Base-by-base conservation (phyloP, 2,329 filamentous ascomycete genomes). In the Ascochyta fabae region DNA sequence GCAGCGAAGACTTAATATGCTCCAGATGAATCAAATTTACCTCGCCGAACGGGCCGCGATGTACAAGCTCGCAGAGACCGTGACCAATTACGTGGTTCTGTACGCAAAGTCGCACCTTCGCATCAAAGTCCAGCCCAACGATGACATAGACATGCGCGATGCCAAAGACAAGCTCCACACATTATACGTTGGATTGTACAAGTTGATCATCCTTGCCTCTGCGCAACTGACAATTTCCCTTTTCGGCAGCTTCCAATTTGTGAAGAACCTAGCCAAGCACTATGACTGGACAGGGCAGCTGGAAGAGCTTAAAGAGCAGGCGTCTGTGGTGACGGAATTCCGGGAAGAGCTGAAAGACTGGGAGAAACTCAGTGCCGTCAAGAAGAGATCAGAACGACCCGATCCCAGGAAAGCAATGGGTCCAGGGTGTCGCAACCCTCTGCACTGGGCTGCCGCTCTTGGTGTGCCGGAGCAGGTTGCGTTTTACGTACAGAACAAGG, bases 241-340 rank as follows among this genome's bases (percentile, higher is more conserved):
- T 3, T 58, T 58, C 22, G 53, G 58, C 13, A 48, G 55, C 13
- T 61, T 47, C 38, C 53, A 64, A 13, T 59, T 49, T 34, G 3
- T 66, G 40, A 64, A 61, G 42, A 59, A 59, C 19, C 19, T 59
- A 1, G 48, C 48, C 16, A 66, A 58, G 29, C 46, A 56, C 40
- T 66, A 62, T 33, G 60, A 64, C 16, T 66, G 63, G 63, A 56
- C 36, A n/a, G 58, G 54, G 15, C 57, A 62, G 27, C 48, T 64
- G 2, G 46, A 59, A 36, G 52, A 60, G 0, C 48, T 66, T n/a
- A 41, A 56, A 15, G 48, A 56, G 22, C 48, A 56, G 15, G 34
- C 59, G 19, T 26, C 41, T 7, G 42, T 48, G 6, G 52, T 60
- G 33, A 42, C 29, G 9, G 38, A 53, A 9, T 61, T 53, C 33